These are phyloP conservation scores for Cantharellus cinnabarinus DNA, from an alignment of 768 basidiomycete genomes.

Conservation along the genomic window DNA sequence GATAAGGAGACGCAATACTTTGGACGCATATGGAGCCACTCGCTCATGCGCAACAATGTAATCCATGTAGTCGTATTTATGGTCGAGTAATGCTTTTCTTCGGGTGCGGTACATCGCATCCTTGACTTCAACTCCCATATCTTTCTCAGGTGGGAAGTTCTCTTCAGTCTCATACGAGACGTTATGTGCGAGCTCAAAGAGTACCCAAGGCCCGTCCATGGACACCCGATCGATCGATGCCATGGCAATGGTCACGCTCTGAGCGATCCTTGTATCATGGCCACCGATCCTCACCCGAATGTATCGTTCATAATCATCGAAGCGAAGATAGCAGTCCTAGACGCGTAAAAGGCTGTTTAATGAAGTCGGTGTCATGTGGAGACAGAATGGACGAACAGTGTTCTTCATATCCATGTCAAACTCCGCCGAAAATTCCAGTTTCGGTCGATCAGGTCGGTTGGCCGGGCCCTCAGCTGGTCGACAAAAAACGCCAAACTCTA, in stretches of 20 bases:
- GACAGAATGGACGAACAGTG: not conserved
- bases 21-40: constrained; percentile 41
- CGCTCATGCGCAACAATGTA: constrained; percentile 24
- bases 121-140: not conserved
- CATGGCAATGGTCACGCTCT: not conserved
- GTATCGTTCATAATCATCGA: not conserved
- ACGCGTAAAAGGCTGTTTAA: not conserved
- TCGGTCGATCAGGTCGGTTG: not conserved
- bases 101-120: not conserved
- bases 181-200: not conserved
- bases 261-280: not conserved
- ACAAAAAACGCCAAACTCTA: not conserved
- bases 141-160: not conserved
- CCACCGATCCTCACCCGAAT: not conserved
- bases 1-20: constrained; percentile 32
- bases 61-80: not conserved
- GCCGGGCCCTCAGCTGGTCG: not conserved
- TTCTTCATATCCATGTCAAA: not conserved
- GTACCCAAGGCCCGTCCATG: not conserved
- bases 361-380: not conserved
- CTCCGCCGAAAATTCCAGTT: not conserved
- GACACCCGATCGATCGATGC: not conserved
- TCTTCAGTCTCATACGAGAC: not conserved
- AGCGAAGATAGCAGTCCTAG: not conserved
- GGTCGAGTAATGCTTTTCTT: not conserved